Conservation (phyloP, 75 land plant genomes). For the Picea glauca region DNA sequence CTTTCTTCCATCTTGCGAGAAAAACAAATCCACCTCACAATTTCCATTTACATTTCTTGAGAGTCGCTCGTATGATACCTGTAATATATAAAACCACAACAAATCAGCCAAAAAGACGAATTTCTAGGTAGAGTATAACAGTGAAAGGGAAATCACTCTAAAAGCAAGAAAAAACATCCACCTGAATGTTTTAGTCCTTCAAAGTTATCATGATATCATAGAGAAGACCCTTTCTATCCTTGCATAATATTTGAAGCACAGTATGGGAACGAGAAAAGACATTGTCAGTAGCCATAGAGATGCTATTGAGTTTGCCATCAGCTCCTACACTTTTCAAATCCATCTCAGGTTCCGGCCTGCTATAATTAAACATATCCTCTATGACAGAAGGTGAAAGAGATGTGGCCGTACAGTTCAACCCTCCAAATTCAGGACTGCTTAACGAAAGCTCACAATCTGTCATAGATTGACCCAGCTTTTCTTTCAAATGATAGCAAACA, state of each 20-base stretch:
- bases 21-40: slow-evolving; percentile 67
- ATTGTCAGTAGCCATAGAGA: slow-evolving; percentile 55
- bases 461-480: slow-evolving; percentile 43
- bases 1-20: slow-evolving; percentile 71
- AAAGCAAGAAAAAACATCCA: slow-evolving; percentile 8
- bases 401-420: slow-evolving; percentile 31
- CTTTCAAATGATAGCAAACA: slow-evolving; percentile 34
- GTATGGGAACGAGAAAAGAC: slow-evolving; percentile 69
- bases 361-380: slow-evolving; percentile 47
- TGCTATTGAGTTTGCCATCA: slow-evolving; percentile 15
- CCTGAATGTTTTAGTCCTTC: slow-evolving; percentile 77
- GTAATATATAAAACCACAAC: not conserved
- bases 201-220: slow-evolving; percentile 82
- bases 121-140: too few species aligned
- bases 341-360: not conserved
- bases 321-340: not conserved
- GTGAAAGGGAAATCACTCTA: not conserved
- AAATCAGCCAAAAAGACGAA: slow-evolving; percentile 9
- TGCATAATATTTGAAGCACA: slow-evolving; percentile 71
- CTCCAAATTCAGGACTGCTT: slow-evolving; percentile 61
- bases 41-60: slow-evolving; percentile 47
- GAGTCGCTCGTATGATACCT: slow-evolving; percentile 82
- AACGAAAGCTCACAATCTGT: slow-evolving; percentile 52
- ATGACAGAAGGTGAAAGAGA: slow-evolving; percentile 49
- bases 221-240: slow-evolving; percentile 69